phyloP scores from a whole-genome alignment of 2,329 filamentous ascomycete genomes.

The Calonectria pseudoreteaudii region DNA sequence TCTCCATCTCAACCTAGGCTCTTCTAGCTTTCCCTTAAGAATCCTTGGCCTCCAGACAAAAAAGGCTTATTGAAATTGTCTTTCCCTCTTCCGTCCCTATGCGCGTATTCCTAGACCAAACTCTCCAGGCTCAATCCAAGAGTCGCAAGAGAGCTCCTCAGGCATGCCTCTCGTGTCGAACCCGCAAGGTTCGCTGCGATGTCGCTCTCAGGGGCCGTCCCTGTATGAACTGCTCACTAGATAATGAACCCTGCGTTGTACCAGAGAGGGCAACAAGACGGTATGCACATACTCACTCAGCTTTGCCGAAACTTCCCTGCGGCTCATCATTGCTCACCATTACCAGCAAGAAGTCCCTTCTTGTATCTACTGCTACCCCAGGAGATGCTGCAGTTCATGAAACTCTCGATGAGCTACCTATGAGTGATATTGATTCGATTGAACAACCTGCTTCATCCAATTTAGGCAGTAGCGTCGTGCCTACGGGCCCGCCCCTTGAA shows the following conservation, averaged over 20 bases:
- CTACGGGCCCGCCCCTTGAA: not conserved
- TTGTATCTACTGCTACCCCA: not conserved
- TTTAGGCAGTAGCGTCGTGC: not conserved
- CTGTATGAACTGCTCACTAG: conserved; percentile 63
- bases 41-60: not conserved
- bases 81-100: not conserved
- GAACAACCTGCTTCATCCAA: not conserved
- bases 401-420: not conserved
- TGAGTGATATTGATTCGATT: not conserved
- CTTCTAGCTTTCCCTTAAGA: not conserved
- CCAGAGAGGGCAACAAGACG: conserved; percentile 52
- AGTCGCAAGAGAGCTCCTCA: conserved; percentile 41
- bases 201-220: conserved; percentile 59
- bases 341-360: not conserved
- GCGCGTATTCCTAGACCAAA: not conserved
- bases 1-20: not conserved
- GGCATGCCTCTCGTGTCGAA: conserved; percentile 60
- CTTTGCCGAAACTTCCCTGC: not conserved
- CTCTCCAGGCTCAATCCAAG: not conserved
- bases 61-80: not conserved
- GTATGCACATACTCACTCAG: conserved; percentile 32
- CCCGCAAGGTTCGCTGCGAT: conserved; percentile 63
- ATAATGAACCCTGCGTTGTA: conserved; percentile 56
- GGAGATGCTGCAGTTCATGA: not conserved
- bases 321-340: not conserved